A percentile compares a stretch with the other conserved stretches of the same genome.
phyloP scores from a whole-genome alignment of 352 stramenopile species.

The Phytophthora vignae region DNA sequence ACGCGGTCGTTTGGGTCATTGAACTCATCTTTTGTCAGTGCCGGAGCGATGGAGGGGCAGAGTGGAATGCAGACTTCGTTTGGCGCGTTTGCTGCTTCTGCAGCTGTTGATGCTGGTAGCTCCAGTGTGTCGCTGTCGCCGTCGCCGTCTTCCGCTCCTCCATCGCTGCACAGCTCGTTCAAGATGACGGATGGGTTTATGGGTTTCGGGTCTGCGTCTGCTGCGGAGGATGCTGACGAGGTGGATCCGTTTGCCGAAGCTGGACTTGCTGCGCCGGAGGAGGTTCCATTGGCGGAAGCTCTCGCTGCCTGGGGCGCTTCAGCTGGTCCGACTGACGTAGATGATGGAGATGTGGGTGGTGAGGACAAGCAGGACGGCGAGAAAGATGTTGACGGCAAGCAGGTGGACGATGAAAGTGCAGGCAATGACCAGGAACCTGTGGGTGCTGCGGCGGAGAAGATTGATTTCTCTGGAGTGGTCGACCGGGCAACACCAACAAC shows the following conservation, averaged over 20 bases:
- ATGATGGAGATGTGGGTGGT: conserved; percentile 6
- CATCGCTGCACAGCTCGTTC: conserved; percentile 46
- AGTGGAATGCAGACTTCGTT: conserved; percentile 20
- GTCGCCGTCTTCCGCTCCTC: conserved; percentile 28
- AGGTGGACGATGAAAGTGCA: background rate
- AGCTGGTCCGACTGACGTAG: conserved; percentile 1
- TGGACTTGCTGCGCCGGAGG: conserved; percentile 30
- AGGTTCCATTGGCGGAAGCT: conserved; percentile 36
- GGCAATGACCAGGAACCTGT: background rate
- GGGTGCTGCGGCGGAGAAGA: background rate
- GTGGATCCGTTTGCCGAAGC: conserved; percentile 44
- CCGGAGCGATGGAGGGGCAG: conserved; percentile 23
- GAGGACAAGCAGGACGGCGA: conserved; percentile 4
- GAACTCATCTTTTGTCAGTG: conserved; percentile 37
- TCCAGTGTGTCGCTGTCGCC: conserved; percentile 9
- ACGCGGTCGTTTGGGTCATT: conserved; percentile 39
- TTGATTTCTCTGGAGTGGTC: background rate
- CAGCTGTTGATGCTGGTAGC: conserved; percentile 9
- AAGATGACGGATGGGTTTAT: conserved; percentile 27
- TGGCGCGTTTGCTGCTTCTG: conserved; percentile 19
- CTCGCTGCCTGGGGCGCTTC: conserved; percentile 36
- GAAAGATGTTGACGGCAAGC: background rate
- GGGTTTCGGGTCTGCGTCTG: conserved; percentile 18
- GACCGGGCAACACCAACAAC: background rate
- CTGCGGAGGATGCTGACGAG: conserved; percentile 22